phyloP scores from a whole-genome alignment of 2,329 filamentous ascomycete genomes.

The Pestalotiopsis sp. region DNA sequence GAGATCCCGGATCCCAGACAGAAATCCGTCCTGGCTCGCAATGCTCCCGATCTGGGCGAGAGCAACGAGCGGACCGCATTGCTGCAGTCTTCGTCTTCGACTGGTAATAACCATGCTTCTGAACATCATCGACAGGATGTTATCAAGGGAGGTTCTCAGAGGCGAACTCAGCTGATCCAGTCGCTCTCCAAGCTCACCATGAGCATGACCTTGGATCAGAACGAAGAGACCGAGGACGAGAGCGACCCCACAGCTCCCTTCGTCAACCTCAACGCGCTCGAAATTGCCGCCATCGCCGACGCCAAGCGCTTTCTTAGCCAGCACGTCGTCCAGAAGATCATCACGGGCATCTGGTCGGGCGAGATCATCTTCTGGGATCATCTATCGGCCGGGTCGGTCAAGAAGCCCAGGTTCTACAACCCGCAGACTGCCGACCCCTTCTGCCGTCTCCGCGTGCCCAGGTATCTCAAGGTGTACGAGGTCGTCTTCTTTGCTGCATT shows the following conservation, averaged over 20 bases:
- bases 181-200: constrained; percentile 60
- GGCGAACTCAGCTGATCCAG: constrained; percentile 52
- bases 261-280: constrained; percentile 79
- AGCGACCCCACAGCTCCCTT: constrained; percentile 73
- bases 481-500: constrained; percentile 72
- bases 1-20: constrained; percentile 60
- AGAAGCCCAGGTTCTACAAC: constrained; percentile 70
- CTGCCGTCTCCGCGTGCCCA: constrained; percentile 70
- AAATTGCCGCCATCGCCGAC: constrained; percentile 71
- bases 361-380: constrained; percentile 77
- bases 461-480: constrained; percentile 74
- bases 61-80: constrained; percentile 52
- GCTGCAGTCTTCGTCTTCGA: constrained; percentile 32
- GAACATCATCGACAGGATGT: constrained; percentile 27
- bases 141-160: constrained; percentile 41
- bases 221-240: constrained; percentile 51
- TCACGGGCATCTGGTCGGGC: constrained; percentile 73
- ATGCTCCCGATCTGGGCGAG: constrained; percentile 41
- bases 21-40: background rate
- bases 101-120: constrained; percentile 9
- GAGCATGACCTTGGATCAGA: constrained; percentile 41
- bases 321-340: constrained; percentile 69
- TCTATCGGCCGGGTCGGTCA: constrained; percentile 64
- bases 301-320: constrained; percentile 76
- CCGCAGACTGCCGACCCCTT: constrained; percentile 62